A percentile compares a stretch with the other conserved stretches of the same genome.
These are phyloP conservation scores for Fusarium sp. DNA, from an alignment of 2,329 filamentous ascomycete genomes.

Conservation along the genomic window DNA sequence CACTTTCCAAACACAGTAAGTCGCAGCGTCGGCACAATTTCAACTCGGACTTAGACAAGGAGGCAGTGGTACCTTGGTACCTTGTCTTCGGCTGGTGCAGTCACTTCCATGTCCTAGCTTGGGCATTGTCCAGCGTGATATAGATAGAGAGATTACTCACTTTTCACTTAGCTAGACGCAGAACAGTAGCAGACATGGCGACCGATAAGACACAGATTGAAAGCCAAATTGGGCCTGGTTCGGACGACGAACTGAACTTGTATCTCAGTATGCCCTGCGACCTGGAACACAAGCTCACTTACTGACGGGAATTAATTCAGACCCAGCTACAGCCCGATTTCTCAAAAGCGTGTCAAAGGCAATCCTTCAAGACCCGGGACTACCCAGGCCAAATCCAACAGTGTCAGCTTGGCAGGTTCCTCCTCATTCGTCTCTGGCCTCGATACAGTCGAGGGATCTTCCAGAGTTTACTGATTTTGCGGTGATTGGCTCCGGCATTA, in stretches of 20 bases:
- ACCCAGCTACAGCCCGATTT: background rate
- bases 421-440: constrained; percentile 33
- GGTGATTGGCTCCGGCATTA: constrained; percentile 47
- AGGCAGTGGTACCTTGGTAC: background rate
- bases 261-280: background rate
- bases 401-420: constrained; percentile 42
- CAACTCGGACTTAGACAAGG: background rate
- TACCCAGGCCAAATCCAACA: constrained; percentile 40
- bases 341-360: background rate
- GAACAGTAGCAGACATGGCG: background rate
- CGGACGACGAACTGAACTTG: background rate
- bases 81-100: no score
- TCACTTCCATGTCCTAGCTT: background rate
- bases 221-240: background rate
- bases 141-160: background rate
- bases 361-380: constrained; percentile 30
- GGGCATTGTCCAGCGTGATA: background rate
- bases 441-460: constrained; percentile 35
- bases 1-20: background rate
- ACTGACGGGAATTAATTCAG: background rate
- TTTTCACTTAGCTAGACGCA: background rate
- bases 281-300: no score
- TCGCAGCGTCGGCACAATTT: background rate
- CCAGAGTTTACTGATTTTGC: constrained; percentile 35
- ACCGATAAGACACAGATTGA: background rate